Percentiles rank a stretch among this genome's conserved stretches.
These are phyloP conservation scores for Plectosphaerella sp. DNA, from an alignment of 2,329 filamentous ascomycete genomes.

Conservation along the genomic window DNA sequence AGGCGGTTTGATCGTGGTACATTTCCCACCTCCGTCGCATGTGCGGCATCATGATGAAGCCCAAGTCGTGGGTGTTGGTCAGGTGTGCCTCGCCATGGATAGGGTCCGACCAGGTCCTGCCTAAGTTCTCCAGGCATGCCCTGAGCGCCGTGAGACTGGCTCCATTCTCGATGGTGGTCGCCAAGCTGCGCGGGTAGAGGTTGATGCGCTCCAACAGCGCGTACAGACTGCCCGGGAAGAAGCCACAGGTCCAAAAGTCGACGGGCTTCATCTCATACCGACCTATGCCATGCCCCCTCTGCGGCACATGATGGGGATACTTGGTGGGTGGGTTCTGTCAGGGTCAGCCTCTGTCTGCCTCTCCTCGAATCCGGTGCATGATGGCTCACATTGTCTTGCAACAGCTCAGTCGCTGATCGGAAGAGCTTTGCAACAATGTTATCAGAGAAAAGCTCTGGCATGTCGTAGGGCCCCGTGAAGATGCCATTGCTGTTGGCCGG, in stretches of 20 bases:
- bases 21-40: slow-evolving; percentile 42
- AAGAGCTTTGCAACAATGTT: slow-evolving; percentile 10
- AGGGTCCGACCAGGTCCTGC: slow-evolving; percentile 24
- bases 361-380: neutral
- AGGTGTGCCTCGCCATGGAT: slow-evolving; percentile 30
- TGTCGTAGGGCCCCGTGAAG: neutral
- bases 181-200: slow-evolving; percentile 18
- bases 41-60: slow-evolving; percentile 47
- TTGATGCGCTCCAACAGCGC: slow-evolving; percentile 26
- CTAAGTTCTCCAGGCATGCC: slow-evolving; percentile 11
- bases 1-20: slow-evolving; percentile 30
- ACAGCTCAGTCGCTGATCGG: slow-evolving; percentile 3
- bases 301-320: slow-evolving; percentile 27
- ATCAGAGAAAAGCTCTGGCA: neutral
- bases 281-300: slow-evolving; percentile 17
- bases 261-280: slow-evolving; percentile 22
- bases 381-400: slow-evolving; percentile 3
- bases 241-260: slow-evolving; percentile 37
- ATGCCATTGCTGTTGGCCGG: neutral
- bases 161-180: neutral
- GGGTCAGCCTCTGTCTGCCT: neutral
- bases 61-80: slow-evolving; percentile 49
- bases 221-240: slow-evolving; percentile 33
- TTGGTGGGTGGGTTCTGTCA: slow-evolving; percentile 2
- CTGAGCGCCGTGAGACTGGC: neutral